Conservation (phyloP, 306 rosid genomes). For the Cyamopsis tetragonoloba region DNA sequence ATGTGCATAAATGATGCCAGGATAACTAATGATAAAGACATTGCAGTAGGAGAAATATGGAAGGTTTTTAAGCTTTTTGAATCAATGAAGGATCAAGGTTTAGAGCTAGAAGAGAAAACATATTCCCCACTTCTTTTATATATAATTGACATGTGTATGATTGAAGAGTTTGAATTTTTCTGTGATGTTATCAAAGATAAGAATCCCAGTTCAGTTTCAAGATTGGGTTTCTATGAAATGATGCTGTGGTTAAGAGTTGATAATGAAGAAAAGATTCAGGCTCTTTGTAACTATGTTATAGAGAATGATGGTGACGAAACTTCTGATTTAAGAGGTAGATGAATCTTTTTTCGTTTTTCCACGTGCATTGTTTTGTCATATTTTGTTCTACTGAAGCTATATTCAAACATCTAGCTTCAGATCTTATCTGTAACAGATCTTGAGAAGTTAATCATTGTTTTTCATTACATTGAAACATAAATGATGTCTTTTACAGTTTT, state of each 20-base stretch:
- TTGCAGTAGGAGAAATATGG: constrained; percentile 48
- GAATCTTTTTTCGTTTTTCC: background rate
- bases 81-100: constrained; percentile 64
- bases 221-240: constrained; percentile 86
- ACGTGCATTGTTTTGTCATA: background rate
- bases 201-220: constrained; percentile 45
- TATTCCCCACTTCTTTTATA: constrained; percentile 62
- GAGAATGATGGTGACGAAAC: constrained; percentile 35
- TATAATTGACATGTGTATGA: constrained; percentile 62
- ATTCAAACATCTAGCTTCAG: constrained; percentile 12
- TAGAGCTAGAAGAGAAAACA: constrained; percentile 55
- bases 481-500: constrained; percentile 22
- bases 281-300: constrained; percentile 46
- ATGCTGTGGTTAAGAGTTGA: constrained; percentile 56
- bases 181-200: constrained; percentile 43
- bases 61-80: constrained; percentile 49
- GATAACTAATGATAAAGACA: constrained; percentile 42
- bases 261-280: constrained; percentile 62
- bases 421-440: constrained; percentile 15
- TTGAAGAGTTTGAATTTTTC: constrained; percentile 60
- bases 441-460: background rate
- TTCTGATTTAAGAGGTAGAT: constrained; percentile 55
- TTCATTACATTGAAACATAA: constrained; percentile 21
- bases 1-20: constrained; percentile 58
- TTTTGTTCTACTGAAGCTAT: constrained; percentile 12